Base-by-base conservation (phyloP, 2,329 filamentous ascomycete genomes). In the Aspergillus ochraceoroseus region DNA sequence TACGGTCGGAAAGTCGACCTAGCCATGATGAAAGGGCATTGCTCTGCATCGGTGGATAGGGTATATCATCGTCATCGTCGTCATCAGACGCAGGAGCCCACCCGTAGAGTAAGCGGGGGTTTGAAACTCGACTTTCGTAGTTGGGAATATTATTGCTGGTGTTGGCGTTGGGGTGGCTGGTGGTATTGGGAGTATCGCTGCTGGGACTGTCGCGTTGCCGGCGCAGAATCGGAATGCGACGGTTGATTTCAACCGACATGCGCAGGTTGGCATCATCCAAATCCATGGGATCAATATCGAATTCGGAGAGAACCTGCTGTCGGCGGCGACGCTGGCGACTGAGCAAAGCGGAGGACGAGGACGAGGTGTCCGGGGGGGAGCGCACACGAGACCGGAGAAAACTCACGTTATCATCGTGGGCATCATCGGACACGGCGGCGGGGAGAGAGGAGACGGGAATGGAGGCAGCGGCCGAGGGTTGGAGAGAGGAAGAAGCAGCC, bases 61-160 rank as follows among this genome's bases (percentile, higher is more conserved):
- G 47, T 19, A 52, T 50, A 27, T 60, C 58, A 11, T 62, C 28
- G 9, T 53, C 53, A 8, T 58, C 57, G 7, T 65, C 61, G 11
- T 63, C 56, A 35, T 66, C 63, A 22, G 65, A 63, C 6, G 67
- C 67, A 7, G 76, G 76, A 22, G 76, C 75, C 77, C 77, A 80
- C 56, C 79, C 76, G 59, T 80, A 80, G 29, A 80, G 62, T 38
- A 66, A 71, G 51, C 77, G 75, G 46, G 70, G 61, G 50, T 69
- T 70, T 12, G 76, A 73, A 6, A 73, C 66, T 34, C 72, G 71
- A 48, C 74, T 70, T 43, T 76, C 72, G 52, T 80, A 80, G 29
- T 73, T 70, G 22, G 72, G 61, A 38, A 70, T 63, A 34, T 64
- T 66, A 47, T 68, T 63, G 20, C 25, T 34, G 20, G 44, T 38